Conservation (phyloP, 2,329 filamentous ascomycete species). For the Venturiaceae sp. region DNA sequence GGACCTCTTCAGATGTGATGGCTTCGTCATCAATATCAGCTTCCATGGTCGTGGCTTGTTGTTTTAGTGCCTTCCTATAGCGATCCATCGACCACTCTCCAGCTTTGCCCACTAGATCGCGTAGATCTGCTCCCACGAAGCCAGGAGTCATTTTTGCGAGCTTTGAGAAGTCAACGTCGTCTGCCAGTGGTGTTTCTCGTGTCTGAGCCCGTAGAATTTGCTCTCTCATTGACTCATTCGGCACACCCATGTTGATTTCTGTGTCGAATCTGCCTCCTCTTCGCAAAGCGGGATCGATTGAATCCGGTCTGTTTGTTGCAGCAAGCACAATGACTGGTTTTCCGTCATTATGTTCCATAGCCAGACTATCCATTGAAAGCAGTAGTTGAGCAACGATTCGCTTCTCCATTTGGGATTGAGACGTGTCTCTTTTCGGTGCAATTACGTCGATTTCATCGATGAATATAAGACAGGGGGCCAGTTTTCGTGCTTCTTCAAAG, state of each 20-base stretch:
- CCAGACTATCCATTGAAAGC: slow-evolving; percentile 74
- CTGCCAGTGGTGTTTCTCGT: slow-evolving; percentile 51
- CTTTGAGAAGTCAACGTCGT: slow-evolving; percentile 61
- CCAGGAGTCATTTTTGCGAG: slow-evolving; percentile 82
- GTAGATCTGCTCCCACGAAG: slow-evolving; percentile 85
- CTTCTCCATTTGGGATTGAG: slow-evolving; percentile 82
- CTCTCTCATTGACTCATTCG: slow-evolving; percentile 66
- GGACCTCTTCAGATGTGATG: slow-evolving; percentile 15
- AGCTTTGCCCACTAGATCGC: slow-evolving; percentile 58
- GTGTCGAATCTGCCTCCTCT: slow-evolving; percentile 69
- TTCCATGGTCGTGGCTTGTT: slow-evolving; percentile 25
- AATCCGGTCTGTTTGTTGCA: slow-evolving; percentile 82
- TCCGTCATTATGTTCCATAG: slow-evolving; percentile 58
- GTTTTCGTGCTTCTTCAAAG: slow-evolving; percentile 77
- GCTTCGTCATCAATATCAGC: slow-evolving; percentile 16
- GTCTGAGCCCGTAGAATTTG: slow-evolving; percentile 70
- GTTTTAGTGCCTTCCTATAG: slow-evolving; percentile 43
- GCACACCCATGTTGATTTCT: slow-evolving; percentile 81
- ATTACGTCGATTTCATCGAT: slow-evolving; percentile 91
- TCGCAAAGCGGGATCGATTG: slow-evolving; percentile 68
- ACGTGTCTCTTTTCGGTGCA: slow-evolving; percentile 73
- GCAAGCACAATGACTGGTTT: slow-evolving; percentile 83
- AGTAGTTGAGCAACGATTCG: slow-evolving; percentile 75
- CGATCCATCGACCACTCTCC: slow-evolving; percentile 54
- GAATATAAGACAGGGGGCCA: slow-evolving; percentile 83